A percentile compares a stretch with the other conserved stretches of the same genome.
phyloP scores from a whole-genome alignment of 1,284 basidiomycete genomes.

The Microbotryomycetes sp. region DNA sequence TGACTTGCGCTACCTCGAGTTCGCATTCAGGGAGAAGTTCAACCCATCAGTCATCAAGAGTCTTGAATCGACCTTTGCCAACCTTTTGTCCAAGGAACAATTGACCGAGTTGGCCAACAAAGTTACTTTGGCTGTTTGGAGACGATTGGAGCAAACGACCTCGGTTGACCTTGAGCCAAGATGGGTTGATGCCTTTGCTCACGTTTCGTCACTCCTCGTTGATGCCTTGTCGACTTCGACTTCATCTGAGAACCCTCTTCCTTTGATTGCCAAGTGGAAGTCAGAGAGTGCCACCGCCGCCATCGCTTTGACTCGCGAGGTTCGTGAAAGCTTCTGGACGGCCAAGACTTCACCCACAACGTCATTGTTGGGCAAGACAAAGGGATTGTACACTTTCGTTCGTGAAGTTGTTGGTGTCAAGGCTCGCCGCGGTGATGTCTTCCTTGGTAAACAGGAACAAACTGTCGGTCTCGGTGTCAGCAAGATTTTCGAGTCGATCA shows the following conservation, averaged over 20 bases:
- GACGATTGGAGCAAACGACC: constrained; percentile 47
- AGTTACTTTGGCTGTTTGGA: constrained; percentile 38
- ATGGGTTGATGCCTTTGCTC: constrained; percentile 32
- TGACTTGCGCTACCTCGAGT: constrained; percentile 65
- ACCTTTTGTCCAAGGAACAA: constrained; percentile 44
- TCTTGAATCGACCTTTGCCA: constrained; percentile 49
- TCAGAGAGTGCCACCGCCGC: constrained; percentile 49
- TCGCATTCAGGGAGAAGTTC: constrained; percentile 55
- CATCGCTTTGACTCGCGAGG: constrained; percentile 48
- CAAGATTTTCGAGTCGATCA: constrained; percentile 29
- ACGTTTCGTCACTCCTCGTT: constrained; percentile 34
- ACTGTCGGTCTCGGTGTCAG: constrained; percentile 25
- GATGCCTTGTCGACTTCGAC: constrained; percentile 54
- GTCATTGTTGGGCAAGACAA: constrained; percentile 53
- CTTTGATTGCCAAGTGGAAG: constrained; percentile 52
- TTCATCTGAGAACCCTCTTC: constrained; percentile 40
- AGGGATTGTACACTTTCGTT: constrained; percentile 62
- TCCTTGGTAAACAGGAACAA: constrained; percentile 19
- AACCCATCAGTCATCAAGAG: constrained; percentile 49
- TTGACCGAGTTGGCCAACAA: constrained; percentile 8
- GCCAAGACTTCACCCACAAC: constrained; percentile 52
- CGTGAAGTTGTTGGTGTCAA: constrained; percentile 57
- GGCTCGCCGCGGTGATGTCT: constrained; percentile 49
- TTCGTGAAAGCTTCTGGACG: constrained; percentile 56
- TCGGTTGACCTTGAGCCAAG: constrained; percentile 47